Percentiles rank a stretch among this genome's conserved stretches.
Conservation (phyloP, 176 grass and related monocot genomes). For the Bothriochloa decipiens region DNA sequence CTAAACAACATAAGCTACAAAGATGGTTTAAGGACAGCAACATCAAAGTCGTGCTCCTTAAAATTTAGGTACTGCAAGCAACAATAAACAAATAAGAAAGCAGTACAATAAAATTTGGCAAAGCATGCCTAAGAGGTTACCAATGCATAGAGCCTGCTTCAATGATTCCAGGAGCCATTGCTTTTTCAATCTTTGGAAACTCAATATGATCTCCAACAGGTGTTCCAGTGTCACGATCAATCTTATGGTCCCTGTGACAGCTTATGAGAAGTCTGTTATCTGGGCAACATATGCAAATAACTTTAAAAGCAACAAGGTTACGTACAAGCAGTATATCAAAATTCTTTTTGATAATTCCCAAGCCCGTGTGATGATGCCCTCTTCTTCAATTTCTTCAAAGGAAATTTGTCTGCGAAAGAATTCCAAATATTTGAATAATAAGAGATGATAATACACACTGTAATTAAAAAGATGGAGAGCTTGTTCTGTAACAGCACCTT, state of each 20-base stretch:
- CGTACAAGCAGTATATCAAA: conserved; percentile 81
- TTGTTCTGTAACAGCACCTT: conserved; percentile 43
- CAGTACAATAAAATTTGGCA: too few relatives aligned
- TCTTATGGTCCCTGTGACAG: conserved; percentile 70
- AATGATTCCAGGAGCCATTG: too few relatives aligned
- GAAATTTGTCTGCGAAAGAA: conserved; percentile 51
- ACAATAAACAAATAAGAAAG: too few relatives aligned
- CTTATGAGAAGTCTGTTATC: conserved; percentile 20
- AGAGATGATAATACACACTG: neutral
- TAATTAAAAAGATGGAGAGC: conserved; percentile 6
- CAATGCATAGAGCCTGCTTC: too few relatives aligned
- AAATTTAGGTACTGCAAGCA: too few relatives aligned
- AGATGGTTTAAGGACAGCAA: too few relatives aligned
- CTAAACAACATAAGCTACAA: too few relatives aligned
- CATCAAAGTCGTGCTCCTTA: too few relatives aligned
- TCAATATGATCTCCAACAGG: conserved; percentile 67
- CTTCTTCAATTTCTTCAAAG: conserved; percentile 51
- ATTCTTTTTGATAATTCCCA: conserved; percentile 74
- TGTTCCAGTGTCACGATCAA: conserved; percentile 54
- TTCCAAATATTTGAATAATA: conserved; percentile 28
- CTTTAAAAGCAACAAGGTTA: conserved; percentile 16
- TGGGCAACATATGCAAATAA: conserved; percentile 37
- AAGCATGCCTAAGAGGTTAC: too few relatives aligned
- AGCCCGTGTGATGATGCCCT: conserved; percentile 48
- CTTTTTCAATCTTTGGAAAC: conserved; percentile 51